These are phyloP conservation scores for Dactylellina leptospora DNA, from an alignment of 2,329 filamentous ascomycete genomes.

Conservation along the genomic window DNA sequence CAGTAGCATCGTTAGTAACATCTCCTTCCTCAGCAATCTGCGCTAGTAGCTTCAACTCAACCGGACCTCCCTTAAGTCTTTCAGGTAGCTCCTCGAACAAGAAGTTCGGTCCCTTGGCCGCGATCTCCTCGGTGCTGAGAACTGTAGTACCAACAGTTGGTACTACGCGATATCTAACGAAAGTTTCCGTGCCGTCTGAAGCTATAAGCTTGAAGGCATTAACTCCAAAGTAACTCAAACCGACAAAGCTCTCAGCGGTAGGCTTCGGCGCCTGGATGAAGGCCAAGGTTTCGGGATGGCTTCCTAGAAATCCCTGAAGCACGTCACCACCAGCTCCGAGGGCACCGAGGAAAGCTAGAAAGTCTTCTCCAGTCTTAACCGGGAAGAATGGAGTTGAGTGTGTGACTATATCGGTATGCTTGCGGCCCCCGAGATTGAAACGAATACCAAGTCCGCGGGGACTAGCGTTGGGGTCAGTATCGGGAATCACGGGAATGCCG, in stretches of 20 bases:
- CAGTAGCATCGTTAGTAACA: slow-evolving; percentile 63
- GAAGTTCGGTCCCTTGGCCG: slow-evolving; percentile 62
- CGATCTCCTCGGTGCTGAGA: slow-evolving; percentile 61
- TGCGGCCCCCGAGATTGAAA: slow-evolving; percentile 63
- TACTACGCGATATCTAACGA: slow-evolving; percentile 64
- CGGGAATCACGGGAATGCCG: slow-evolving; percentile 65
- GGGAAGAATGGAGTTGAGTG: slow-evolving; percentile 68
- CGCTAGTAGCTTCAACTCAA: slow-evolving; percentile 64
- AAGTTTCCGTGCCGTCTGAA: slow-evolving; percentile 61
- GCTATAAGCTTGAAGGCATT: slow-evolving; percentile 65
- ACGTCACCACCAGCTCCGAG: slow-evolving; percentile 36
- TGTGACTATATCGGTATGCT: slow-evolving; percentile 68
- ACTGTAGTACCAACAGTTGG: slow-evolving; percentile 62
- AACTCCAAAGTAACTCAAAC: slow-evolving; percentile 64
- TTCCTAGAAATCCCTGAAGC: slow-evolving; percentile 62
- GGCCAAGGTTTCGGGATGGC: slow-evolving; percentile 63
- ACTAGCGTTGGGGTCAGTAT: slow-evolving; percentile 63
- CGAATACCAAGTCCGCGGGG: slow-evolving; percentile 65
- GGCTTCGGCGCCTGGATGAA: slow-evolving; percentile 66
- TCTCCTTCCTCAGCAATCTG: slow-evolving; percentile 66
- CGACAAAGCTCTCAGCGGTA: slow-evolving; percentile 64
- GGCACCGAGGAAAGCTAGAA: slow-evolving; percentile 57
- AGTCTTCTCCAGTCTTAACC: slow-evolving; percentile 65
- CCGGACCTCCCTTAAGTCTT: slow-evolving; percentile 59
- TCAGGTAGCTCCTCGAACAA: slow-evolving; percentile 64